Evolutionary conservation across 2,329 filamentous ascomycete species (phyloP), one percentile per base, ranked within the genome.

Genomic region (Paecilomyces sp.): DNA sequence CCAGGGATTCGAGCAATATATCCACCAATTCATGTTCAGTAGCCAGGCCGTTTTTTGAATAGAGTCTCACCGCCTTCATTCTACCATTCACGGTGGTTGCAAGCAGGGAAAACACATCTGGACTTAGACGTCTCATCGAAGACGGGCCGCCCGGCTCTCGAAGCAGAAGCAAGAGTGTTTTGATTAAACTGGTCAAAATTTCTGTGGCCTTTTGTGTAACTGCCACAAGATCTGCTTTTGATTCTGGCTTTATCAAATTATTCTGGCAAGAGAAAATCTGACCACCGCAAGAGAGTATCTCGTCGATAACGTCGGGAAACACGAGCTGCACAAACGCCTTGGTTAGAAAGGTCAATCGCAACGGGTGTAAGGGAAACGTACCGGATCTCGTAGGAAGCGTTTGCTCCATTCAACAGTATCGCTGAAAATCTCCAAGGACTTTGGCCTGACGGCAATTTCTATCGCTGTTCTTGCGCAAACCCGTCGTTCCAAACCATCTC

Each of bases 1-100:
- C 54, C 47, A 63, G 41, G 2, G 63, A 60, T 36, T 60, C 33
- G 15, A 65, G 58, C 3, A 63, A 36, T 30, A 56, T 22, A 9
- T 56, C 55, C 22, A 36, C 33, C 8, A 47, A 25, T n/a, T 47
- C 55, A 22, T n/a, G 25, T 28, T 56, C 55, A 9, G 55, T 36
- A 22, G 25, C 41, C 7, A 41, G 15, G n/a, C 41, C 24, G n/a
- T 4, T 6, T 47, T 47, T 18, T 15, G 33, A 4, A 13, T 36
- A 41, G 5, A 24, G 24, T 56, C 22, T 56, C 13, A 56, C 31
- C 11, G 33, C 33, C 11, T 56, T n/a, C n/a, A 56, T 56, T 15
- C 55, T 22, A n/a, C 28, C n/a, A 18, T 25, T 25, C n/a, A 56
- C 33, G 41, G 34, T 36, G 33, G 8, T 24, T 6, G 30, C 24